phyloP scores from a whole-genome alignment of 805 yeast species.

The Kluyveromyces wickerhamii region DNA sequence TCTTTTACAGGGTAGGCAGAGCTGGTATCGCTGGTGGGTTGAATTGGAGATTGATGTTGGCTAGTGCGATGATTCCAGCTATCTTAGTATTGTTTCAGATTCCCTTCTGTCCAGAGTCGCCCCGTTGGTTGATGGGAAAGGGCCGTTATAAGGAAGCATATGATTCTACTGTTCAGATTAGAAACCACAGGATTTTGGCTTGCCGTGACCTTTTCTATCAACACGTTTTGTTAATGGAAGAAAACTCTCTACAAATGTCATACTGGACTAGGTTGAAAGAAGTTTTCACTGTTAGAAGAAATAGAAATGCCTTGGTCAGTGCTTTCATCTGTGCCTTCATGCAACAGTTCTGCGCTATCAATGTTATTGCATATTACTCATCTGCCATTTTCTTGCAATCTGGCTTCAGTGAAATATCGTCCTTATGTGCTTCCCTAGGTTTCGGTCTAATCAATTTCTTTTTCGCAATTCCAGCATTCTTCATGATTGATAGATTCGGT shows the following conservation, averaged over 20 bases:
- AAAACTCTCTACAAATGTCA: slow-evolving; percentile 42
- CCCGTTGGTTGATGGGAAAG: slow-evolving; percentile 72
- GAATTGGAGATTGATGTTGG: slow-evolving; percentile 66
- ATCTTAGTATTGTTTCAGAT: slow-evolving; percentile 50
- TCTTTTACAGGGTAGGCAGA: slow-evolving; percentile 47
- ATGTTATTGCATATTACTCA: slow-evolving; percentile 80
- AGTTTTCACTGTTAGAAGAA: slow-evolving; percentile 65
- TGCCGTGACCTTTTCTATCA: slow-evolving; percentile 68
- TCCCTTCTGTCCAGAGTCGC: slow-evolving; percentile 66
- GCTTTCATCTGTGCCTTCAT: slow-evolving; percentile 78
- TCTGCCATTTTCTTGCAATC: slow-evolving; percentile 66
- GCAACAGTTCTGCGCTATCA: slow-evolving; percentile 90
- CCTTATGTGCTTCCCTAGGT: slow-evolving; percentile 78
- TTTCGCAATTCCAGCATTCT: slow-evolving; percentile 77
- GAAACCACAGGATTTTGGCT: slow-evolving; percentile 48
- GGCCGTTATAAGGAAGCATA: slow-evolving; percentile 53
- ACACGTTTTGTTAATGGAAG: slow-evolving; percentile 56
- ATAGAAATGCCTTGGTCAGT: slow-evolving; percentile 74
- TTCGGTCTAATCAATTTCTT: slow-evolving; percentile 75
- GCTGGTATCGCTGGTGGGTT: slow-evolving; percentile 34
- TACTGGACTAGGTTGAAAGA: slow-evolving; percentile 42
- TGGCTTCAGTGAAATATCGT: slow-evolving; percentile 51
- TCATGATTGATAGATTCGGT: slow-evolving; percentile 71
- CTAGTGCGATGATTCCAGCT: slow-evolving; percentile 62
- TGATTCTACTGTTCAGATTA: slow-evolving; percentile 40